Percentiles rank a stretch among this genome's conserved stretches.
These are phyloP conservation scores for Schizophyllum commune DNA, from an alignment of 1,284 basidiomycete species.

Conservation along the genomic window DNA sequence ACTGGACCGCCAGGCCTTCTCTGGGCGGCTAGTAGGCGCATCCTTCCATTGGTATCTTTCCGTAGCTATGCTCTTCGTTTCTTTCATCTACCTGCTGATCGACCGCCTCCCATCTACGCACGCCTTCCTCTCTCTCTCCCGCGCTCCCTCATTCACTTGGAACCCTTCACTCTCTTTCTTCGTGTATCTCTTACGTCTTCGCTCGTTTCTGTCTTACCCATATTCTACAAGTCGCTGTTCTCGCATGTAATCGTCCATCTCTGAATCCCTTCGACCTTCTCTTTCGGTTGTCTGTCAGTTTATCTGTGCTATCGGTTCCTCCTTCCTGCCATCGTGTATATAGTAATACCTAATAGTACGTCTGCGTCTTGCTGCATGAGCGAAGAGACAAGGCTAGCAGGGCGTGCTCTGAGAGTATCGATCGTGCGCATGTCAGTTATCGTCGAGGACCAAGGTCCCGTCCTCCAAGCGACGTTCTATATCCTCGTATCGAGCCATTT, in stretches of 20 bases:
- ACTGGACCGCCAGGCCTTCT: too few relatives aligned
- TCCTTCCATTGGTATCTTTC: too few relatives aligned
- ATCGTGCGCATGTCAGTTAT: too few relatives aligned
- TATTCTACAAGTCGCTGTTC: constrained; percentile 4
- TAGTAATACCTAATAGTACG: neutral
- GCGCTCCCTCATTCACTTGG: neutral
- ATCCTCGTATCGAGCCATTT: too few relatives aligned
- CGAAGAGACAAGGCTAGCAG: neutral
- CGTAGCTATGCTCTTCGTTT: too few relatives aligned
- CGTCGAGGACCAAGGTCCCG: too few relatives aligned
- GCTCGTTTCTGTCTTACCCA: neutral
- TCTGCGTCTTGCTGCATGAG: neutral
- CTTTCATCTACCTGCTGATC: too few relatives aligned
- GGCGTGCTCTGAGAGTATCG: too few relatives aligned
- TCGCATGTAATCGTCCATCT: neutral
- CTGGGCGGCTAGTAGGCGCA: too few relatives aligned
- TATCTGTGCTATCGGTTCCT: neutral
- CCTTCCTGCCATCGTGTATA: neutral
- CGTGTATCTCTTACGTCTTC: neutral
- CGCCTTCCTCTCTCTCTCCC: too few relatives aligned
- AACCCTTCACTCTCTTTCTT: neutral
- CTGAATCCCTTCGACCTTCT: neutral
- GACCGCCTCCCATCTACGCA: too few relatives aligned
- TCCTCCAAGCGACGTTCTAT: too few relatives aligned
- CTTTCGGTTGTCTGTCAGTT: neutral